Evolutionary conservation across 148 eudicot genomes (phyloP).

Genomic region (Cornus controversa): DNA sequence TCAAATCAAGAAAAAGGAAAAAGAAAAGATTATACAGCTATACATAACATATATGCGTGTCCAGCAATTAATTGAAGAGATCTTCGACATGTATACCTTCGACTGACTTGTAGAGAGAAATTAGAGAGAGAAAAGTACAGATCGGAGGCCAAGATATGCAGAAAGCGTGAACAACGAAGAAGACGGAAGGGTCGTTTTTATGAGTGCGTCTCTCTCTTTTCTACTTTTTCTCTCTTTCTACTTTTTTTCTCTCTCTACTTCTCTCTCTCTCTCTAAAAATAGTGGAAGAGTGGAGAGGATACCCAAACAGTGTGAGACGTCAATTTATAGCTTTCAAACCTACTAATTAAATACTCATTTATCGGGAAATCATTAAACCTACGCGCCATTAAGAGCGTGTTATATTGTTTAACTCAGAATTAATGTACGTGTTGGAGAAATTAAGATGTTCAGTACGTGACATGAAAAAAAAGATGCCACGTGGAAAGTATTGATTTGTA

Average conservation of each 20-base stretch:
- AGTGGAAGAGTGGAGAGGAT: neutral
- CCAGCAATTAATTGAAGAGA: neutral
- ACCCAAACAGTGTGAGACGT: too few relatives aligned
- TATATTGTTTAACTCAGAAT: neutral
- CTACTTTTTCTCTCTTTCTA: neutral
- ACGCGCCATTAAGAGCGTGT: neutral
- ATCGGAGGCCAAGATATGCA: neutral
- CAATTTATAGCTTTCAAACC: neutral
- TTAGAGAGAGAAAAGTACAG: too few relatives aligned
- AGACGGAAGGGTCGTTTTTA: slow-evolving; percentile 1
- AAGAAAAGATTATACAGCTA: neutral
- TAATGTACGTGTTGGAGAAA: too few relatives aligned
- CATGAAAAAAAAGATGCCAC: neutral
- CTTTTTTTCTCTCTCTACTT: too few relatives aligned
- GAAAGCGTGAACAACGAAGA: slow-evolving; percentile 5
- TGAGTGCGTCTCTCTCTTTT: neutral
- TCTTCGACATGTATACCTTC: neutral
- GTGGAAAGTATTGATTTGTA: neutral
- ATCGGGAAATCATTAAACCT: neutral
- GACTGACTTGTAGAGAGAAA: slow-evolving; percentile 7
- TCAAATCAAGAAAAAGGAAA: neutral
- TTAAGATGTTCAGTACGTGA: neutral
- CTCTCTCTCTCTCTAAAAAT: neutral
- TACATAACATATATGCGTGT: neutral
- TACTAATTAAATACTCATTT: neutral